A percentile compares a stretch with the other conserved stretches of the same genome.
Evolutionary conservation across 805 yeast genomes (phyloP).

Genomic region (Candida sonorensis): DNA sequence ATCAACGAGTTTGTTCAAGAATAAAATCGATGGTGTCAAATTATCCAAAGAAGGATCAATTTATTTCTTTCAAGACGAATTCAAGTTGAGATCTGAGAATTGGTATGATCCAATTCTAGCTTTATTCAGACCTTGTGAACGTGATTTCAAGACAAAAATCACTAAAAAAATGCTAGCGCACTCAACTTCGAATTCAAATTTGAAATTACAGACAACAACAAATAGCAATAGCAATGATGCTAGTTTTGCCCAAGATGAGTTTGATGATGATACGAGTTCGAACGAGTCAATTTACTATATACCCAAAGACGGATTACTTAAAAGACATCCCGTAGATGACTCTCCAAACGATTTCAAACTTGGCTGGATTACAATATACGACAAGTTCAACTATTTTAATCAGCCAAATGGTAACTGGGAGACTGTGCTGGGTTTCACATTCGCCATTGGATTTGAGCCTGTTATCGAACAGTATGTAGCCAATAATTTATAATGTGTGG

Average conservation of each 20-base stretch:
- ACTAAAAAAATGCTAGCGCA: slow-evolving; percentile 18
- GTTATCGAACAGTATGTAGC: slow-evolving; percentile 20
- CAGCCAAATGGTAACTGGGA: slow-evolving; percentile 45
- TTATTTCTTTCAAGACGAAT: slow-evolving; percentile 20
- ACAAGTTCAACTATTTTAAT: slow-evolving; percentile 30
- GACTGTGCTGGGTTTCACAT: slow-evolving; percentile 42
- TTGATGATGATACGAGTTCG: too few relatives aligned
- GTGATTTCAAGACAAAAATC: slow-evolving; percentile 21
- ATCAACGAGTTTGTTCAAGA: slow-evolving; percentile 14
- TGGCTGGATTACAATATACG: slow-evolving; percentile 62
- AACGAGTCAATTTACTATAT: slow-evolving; percentile 29
- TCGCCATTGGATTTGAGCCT: slow-evolving; percentile 43
- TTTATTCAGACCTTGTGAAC: slow-evolving; percentile 26
- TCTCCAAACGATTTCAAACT: slow-evolving; percentile 51
- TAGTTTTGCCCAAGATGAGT: too few relatives aligned
- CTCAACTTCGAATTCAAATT: too few relatives aligned
- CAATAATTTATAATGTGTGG: too few relatives aligned
- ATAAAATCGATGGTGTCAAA: slow-evolving; percentile 24
- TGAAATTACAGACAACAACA: too few relatives aligned
- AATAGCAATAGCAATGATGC: too few relatives aligned
- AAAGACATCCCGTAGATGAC: slow-evolving; percentile 49
- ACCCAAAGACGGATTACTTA: slow-evolving; percentile 52
- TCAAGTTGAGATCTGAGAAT: slow-evolving; percentile 8
- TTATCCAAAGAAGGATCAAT: slow-evolving; percentile 24
- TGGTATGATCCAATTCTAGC: slow-evolving; percentile 24